Percentiles rank a stretch among this genome's conserved stretches.
These are phyloP conservation scores for Termitomyces sp. DNA, from an alignment of 768 basidiomycete genomes.

Conservation along the genomic window DNA sequence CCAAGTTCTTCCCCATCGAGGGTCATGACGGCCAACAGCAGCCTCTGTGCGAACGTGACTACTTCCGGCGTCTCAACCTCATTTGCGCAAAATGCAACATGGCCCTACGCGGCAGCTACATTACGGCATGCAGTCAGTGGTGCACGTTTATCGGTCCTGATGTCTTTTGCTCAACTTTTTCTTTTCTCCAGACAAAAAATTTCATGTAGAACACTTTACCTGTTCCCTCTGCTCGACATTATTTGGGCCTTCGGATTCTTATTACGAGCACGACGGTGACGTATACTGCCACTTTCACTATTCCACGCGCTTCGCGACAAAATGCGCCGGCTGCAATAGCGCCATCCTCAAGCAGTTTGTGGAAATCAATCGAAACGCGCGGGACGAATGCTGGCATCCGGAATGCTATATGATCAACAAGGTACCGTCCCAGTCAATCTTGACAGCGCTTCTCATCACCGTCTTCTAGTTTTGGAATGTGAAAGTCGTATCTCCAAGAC, in stretches of 20 bases:
- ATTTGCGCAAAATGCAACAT: slow-evolving; percentile 95
- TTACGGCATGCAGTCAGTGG: slow-evolving; percentile 92
- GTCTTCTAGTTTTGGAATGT: slow-evolving; percentile 92
- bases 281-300: slow-evolving; percentile 99
- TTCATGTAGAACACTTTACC: slow-evolving; percentile 98
- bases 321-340: slow-evolving; percentile 95
- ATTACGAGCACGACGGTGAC: slow-evolving; percentile 97
- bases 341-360: slow-evolving; percentile 99
- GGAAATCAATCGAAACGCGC: slow-evolving; percentile 97
- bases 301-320: slow-evolving; percentile 96
- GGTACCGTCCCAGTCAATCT: slow-evolving; percentile 40
- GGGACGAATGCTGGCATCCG: slow-evolving; percentile 99
- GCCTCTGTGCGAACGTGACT: slow-evolving; percentile 97
- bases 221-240: slow-evolving; percentile 95
- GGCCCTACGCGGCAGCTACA: slow-evolving; percentile 95
- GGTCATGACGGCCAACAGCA: slow-evolving; percentile 83
- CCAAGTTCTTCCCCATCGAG: slow-evolving; percentile 98
- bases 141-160: slow-evolving; percentile 12
- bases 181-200: slow-evolving; percentile 86
- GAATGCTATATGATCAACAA: slow-evolving; percentile 99
- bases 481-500: slow-evolving; percentile 76
- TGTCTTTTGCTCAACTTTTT: slow-evolving; percentile 8
- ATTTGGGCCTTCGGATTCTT: slow-evolving; percentile 97
- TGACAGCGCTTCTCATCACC: slow-evolving; percentile 1
- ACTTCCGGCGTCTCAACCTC: slow-evolving; percentile 91